Base-by-base conservation (phyloP, 768 basidiomycete genomes). In the Leccinum subgranulosum region DNA sequence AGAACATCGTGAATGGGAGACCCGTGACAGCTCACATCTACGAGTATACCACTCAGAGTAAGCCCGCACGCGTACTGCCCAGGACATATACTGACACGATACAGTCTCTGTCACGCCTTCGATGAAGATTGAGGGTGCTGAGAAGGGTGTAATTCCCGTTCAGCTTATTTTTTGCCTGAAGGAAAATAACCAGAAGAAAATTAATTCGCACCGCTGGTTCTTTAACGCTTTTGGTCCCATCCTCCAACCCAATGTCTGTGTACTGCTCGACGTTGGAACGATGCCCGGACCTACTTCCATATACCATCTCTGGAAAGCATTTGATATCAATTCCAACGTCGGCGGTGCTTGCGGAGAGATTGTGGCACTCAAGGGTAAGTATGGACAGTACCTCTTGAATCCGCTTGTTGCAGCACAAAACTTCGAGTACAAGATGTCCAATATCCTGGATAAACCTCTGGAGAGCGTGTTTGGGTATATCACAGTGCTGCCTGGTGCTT, bases 341-440 rank as follows among this genome's bases (percentile, higher is more conserved):
- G 92, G 89, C 1, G 92, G 94, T 15, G 94, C 94, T 17, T 97
- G 94, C 66, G 94, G 94, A n/a, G 94, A 96, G 77, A 95, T 96
- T 56, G 91, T 95, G 11, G 90, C 91, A 12, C 78, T 93, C 56
- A 96, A 95, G 73, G 94, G 94, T 33, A 88, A 85, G 74, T 93
- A 82, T 60, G 87, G 90, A 28, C 73, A 77, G 63, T 85, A 91
- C 68, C 76, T 97, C 36, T 62, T 95, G 56, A 96, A 96, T 65
- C 93, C 94, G 0, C 76, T 91, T 4, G 88, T 94, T 7, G 92
- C 92, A 5, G 90, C 92, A 11, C 93, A 95, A 76, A 94, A 95
- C 66, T 95, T 94, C 60, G 91, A 94, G 73, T 94, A 95, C 73
- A 94, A 94, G 80, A 92, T 92, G 87, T 85, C 84, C 31, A 95